Conservation (phyloP, 805 yeast genomes). For the Yarrowia divulgata region DNA sequence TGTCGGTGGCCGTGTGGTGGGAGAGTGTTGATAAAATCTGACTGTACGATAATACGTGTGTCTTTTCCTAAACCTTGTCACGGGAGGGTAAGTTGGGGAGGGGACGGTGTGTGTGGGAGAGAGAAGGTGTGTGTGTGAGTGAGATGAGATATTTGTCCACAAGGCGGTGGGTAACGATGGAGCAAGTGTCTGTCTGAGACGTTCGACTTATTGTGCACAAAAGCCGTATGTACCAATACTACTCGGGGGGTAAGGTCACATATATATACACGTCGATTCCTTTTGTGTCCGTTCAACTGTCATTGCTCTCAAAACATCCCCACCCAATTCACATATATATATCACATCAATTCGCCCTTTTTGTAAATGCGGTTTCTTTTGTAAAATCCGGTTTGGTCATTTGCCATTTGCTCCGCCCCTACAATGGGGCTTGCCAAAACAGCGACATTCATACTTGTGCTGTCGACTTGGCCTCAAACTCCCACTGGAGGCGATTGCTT, state of each 20-base stretch:
- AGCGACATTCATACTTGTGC: no score
- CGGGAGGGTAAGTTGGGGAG: conserved; percentile 39
- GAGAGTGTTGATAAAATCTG: conserved; percentile 38
- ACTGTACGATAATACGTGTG: conserved; percentile 39
- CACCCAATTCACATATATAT: conserved; percentile 1
- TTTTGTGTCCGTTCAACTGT: not conserved
- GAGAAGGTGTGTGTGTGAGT: not conserved
- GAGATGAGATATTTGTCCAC: conserved; percentile 32
- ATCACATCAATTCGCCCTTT: not conserved
- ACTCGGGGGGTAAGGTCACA: not conserved
- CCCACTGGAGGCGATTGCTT: no score
- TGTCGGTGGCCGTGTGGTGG: conserved; percentile 34
- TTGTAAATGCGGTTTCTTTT: not conserved
- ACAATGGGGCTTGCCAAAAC: not conserved
- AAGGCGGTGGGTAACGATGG: not conserved
- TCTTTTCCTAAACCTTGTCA: conserved; percentile 37
- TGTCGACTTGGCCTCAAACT: no score
- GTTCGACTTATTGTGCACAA: no score
- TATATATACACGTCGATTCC: conserved; percentile 2
- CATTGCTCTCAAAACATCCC: conserved; percentile 20
- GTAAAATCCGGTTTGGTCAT: no score
- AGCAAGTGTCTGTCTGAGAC: no score
- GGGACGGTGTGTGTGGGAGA: conserved; percentile 9
- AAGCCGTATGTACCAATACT: no score
- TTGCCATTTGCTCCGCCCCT: conserved; percentile 9